Percentiles rank a stretch among this genome's conserved stretches.
These are phyloP conservation scores for Viola odorata DNA, from an alignment of 345 rosid species.

Conservation along the genomic window DNA sequence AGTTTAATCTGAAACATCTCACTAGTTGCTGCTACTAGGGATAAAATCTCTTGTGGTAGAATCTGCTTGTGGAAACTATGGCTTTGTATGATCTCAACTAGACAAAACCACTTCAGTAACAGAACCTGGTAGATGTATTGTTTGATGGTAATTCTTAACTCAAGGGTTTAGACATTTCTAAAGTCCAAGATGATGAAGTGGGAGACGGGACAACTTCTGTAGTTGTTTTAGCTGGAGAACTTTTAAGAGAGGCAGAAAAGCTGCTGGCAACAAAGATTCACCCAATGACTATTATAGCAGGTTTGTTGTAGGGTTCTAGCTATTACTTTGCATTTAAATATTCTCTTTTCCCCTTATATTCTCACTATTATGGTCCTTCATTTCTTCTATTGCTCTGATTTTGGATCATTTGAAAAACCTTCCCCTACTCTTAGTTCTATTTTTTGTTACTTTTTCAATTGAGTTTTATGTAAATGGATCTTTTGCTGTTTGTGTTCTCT, in stretches of 20 bases:
- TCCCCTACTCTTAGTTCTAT: not conserved
- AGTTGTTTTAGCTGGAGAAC: slow-evolving; percentile 96
- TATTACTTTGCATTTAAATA: not conserved
- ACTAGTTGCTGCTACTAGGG: not conserved
- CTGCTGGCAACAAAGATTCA: slow-evolving; percentile 85
- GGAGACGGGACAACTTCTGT: slow-evolving; percentile 99
- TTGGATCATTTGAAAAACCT: not conserved
- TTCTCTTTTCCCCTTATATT: not conserved
- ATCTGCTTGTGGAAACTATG: no score
- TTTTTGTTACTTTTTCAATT: not conserved
- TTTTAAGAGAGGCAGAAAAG: slow-evolving; percentile 93
- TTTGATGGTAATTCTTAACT: slow-evolving; percentile 14
- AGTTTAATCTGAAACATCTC: not conserved
- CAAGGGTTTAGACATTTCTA: slow-evolving; percentile 62
- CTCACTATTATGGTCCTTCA: not conserved
- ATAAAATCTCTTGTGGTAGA: not conserved
- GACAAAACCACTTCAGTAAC: no score
- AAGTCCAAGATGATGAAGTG: slow-evolving; percentile 99
- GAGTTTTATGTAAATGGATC: not conserved
- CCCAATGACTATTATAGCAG: slow-evolving; percentile 94
- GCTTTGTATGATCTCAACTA: no score
- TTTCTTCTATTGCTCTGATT: no score
- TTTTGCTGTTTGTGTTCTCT: not conserved
- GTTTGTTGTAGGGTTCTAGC: slow-evolving; percentile 24
- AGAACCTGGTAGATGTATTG: not conserved